phyloP scores from a whole-genome alignment of 495 filamentous ascomycete genomes.

The Aspergillus cristatus region DNA sequence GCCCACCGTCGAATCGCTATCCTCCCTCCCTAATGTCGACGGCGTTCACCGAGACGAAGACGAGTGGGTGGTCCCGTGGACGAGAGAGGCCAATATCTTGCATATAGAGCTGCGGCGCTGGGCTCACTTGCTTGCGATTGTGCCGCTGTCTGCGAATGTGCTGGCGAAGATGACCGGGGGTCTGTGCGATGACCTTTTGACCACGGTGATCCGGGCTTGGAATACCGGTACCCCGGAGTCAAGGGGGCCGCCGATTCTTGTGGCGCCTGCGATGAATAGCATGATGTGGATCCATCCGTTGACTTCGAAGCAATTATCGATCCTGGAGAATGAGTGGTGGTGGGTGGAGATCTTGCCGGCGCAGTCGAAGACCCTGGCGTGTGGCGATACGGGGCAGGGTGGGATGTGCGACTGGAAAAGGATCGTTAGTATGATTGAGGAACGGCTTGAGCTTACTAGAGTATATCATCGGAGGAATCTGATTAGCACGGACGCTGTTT shows the following conservation, averaged over 20 bases:
- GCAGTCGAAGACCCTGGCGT: constrained; percentile 64
- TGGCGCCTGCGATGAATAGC: constrained; percentile 70
- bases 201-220: constrained; percentile 77
- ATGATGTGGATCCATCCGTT: constrained; percentile 84
- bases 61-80: constrained; percentile 72
- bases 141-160: constrained; percentile 69
- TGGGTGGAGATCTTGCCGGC: constrained; percentile 72
- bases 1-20: constrained; percentile 47
- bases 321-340: constrained; percentile 47
- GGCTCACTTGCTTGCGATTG: constrained; percentile 74
- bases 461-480: no score
- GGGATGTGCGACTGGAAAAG: constrained; percentile 72
- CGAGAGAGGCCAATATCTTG: constrained; percentile 49
- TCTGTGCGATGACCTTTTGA: constrained; percentile 57
- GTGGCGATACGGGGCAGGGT: constrained; percentile 69
- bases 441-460: constrained; percentile 8
- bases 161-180: constrained; percentile 69
- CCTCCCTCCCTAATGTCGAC: constrained; percentile 50
- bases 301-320: constrained; percentile 57
- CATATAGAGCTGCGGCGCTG: constrained; percentile 79
- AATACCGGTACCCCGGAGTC: constrained; percentile 43
- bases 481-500: no score
- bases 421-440: constrained; percentile 56
- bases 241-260: constrained; percentile 22
- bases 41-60: constrained; percentile 67